phyloP scores from a whole-genome alignment of 441 rosid genomes.

The Isatis lusitanica region DNA sequence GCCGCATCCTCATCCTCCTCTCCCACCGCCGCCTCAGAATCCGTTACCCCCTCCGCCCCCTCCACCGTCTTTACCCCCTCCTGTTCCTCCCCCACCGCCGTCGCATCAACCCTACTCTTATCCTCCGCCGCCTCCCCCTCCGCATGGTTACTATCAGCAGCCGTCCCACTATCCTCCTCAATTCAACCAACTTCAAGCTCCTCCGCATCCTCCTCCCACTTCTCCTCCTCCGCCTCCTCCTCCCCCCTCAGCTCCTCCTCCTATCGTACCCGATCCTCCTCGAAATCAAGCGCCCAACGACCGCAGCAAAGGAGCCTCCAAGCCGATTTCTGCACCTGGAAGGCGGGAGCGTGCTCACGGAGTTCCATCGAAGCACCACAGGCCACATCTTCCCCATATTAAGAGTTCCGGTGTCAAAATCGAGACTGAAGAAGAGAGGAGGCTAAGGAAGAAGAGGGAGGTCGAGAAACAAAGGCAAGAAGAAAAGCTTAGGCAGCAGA shows the following conservation, averaged over 20 bases:
- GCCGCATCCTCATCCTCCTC: constrained; percentile 31
- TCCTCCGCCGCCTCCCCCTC: constrained; percentile 54
- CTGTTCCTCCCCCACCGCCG: constrained; percentile 60
- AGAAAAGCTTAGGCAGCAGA: constrained; percentile 67
- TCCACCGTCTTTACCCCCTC: constrained; percentile 41
- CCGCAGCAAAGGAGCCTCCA: constrained; percentile 36
- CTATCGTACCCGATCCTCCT: constrained; percentile 77
- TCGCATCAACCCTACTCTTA: constrained; percentile 65
- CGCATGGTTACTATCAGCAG: constrained; percentile 36
- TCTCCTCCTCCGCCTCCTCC: constrained; percentile 64
- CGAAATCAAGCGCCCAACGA: constrained; percentile 44
- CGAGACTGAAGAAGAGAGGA: constrained; percentile 94
- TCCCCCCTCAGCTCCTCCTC: constrained; percentile 79
- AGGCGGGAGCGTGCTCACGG: constrained; percentile 61
- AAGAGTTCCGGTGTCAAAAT: constrained; percentile 65
- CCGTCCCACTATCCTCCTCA: constrained; percentile 52
- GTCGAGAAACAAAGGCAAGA: constrained; percentile 84
- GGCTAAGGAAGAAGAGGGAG: constrained; percentile 88
- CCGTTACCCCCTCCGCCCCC: constrained; percentile 33
- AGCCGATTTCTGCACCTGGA: constrained; percentile 37
- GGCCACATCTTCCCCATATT: constrained; percentile 43
- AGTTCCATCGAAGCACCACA: constrained; percentile 44
- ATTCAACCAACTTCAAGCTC: constrained; percentile 36
- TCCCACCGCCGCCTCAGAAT: constrained; percentile 28
- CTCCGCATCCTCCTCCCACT: constrained; percentile 63